Evolutionary conservation across 225 moss, liverwort and hornwort species (phyloP), one percentile per base, ranked within the genome.

Genomic region (Climacium dendroides): DNA sequence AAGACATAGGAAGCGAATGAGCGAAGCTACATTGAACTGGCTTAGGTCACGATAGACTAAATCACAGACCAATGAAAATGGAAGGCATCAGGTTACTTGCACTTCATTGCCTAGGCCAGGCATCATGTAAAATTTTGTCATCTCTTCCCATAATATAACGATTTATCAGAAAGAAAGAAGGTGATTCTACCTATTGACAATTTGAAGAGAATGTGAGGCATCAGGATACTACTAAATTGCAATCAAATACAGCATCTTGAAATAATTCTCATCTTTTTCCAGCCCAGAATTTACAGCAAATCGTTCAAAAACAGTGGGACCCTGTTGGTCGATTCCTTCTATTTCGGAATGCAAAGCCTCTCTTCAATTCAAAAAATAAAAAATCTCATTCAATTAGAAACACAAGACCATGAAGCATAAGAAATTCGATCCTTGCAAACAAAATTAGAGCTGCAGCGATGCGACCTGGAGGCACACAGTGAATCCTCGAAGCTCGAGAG

Each of bases 111-210:
- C 82, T 35, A 28, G 77, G 74, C 55, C 50, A 86, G 79, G 63
- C 86, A 90, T 88, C 90, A 83, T 83, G 88, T 59, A 48, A 81
- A 64, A 25, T 50, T 64, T 77, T 79, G 48, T 88, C 91, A 88
- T 90, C 91, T 67, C 78, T 90, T 85, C 83, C 85, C 85, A 35
- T 60, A n/a, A 41, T 16, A 78, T 24, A 52, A 34, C 24, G 24
- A 15, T 45, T n/a, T 22, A 37, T 50, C 35, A 10, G 20, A 41
- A 41, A 39, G 58, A 87, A 57, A 78, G 45, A 67, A 70, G 35
- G 28, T 50, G 59, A 75, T 35, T 43, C 54, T n/a, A 29, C 86
- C 47, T 47, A 4, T 62, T 73, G 50, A 52, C 18, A 81, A 63
- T 52, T 73, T 23, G 72, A 72, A 61, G 81, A 62, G 53, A 82